Evolutionary conservation across 208 protist genomes (phyloP).

Genomic region (Wallacemonas sp.): DNA sequence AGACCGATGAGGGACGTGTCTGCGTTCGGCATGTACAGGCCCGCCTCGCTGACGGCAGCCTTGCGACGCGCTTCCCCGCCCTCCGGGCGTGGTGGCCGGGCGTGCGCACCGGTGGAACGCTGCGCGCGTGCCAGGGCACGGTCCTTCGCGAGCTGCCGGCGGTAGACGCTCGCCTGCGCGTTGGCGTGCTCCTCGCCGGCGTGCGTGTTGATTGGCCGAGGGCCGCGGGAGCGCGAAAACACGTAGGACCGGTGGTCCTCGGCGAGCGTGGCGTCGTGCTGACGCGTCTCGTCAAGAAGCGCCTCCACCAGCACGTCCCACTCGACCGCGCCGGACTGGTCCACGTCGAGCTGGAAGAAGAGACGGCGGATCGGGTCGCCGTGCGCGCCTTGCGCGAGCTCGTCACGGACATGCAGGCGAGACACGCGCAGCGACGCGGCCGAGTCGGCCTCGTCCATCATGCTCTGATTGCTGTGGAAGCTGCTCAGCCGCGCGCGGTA

Average conservation of each 20-base stretch:
- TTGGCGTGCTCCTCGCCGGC: no score
- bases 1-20: slow-evolving; percentile 44
- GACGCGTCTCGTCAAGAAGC: slow-evolving; percentile 32
- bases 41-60: neutral
- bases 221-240: slow-evolving; percentile 31
- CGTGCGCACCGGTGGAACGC: neutral
- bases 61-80: neutral
- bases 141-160: neutral
- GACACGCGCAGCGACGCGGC: neutral
- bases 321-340: slow-evolving; percentile 30
- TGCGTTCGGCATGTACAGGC: neutral
- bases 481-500: neutral
- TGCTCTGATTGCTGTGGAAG: neutral
- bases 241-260: slow-evolving; percentile 45
- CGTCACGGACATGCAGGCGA: slow-evolving; percentile 1
- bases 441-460: neutral
- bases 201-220: neutral
- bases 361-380: slow-evolving; percentile 28
- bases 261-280: slow-evolving; percentile 14
- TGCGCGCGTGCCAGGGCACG: neutral
- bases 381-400: slow-evolving; percentile 9
- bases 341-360: slow-evolving; percentile 41
- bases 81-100: no score
- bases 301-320: slow-evolving; percentile 46
- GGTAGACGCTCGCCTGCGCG: neutral